Evolutionary conservation across 768 basidiomycete species (phyloP), one percentile per base, ranked within the genome.

Genomic region (Fibroporia radiculosa): DNA sequence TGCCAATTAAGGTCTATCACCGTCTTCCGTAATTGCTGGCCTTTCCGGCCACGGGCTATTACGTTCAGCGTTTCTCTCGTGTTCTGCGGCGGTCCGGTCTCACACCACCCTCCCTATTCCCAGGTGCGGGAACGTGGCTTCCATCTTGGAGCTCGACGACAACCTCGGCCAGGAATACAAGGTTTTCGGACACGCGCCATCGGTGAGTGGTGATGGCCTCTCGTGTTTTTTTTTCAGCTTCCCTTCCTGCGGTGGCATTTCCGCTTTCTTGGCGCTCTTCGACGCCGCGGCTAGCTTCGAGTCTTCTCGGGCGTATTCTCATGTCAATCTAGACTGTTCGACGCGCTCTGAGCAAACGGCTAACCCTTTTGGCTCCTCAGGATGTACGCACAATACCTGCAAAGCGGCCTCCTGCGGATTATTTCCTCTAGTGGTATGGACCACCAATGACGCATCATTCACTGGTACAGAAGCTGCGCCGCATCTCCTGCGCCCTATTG

Each of bases 101-200:
- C 45, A 38, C 29, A n/a, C 13, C 14, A 13, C 11, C 11, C 24
- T 3, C 19, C 12, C 19, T 29, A 14, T 36, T 20, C 36, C 24
- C 53, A 93, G 92, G 51, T 97, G 95, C 62, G 95, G 95, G 14
- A 96, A 97, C 62, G 88, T 95, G 19, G 93, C 93, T 25, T 92
- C 90, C 23, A 93, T 98, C 56, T 72, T 98, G 14, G 85, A 95
- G 61, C 72, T 99, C 41, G 93, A 98, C 62, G 96, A 97, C 55
- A 75, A 92, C 55, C 75, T 98, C 24, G 79, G 79, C 22, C 93
- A 96, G 62, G 89, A 93, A 62, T 99, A 97, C 68, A 95, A 93
- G 59, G 92, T 95, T 14, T 98, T 99, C 65, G 74, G 80, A 32
- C 88, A 91, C 57, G 95, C 95, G 5, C 80, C 90, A 1, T 74